Percentiles rank a stretch among this genome's conserved stretches.
Conservation (phyloP, 78 protist species). For the Diacronema lutheri region DNA sequence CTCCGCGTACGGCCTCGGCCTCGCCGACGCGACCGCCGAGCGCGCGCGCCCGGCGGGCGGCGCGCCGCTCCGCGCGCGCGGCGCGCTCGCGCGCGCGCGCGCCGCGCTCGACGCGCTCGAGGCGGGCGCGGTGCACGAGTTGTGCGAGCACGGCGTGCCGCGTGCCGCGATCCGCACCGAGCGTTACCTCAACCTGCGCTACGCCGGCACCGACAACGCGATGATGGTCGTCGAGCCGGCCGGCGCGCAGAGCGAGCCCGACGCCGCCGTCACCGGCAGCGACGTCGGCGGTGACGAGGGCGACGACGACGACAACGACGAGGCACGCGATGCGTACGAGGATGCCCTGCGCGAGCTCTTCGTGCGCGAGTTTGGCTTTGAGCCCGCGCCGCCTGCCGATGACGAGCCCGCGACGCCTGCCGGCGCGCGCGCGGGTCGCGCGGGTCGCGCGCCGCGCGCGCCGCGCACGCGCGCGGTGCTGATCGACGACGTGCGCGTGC, state of each 20-base stretch:
- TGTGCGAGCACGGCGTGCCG: constrained; percentile 31
- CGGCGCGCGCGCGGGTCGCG: constrained; percentile 57
- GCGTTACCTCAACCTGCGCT: constrained; percentile 66
- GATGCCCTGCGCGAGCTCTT: too few relatives aligned
- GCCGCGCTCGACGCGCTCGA: background rate
- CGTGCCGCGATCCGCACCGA: background rate
- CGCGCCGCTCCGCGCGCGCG: background rate
- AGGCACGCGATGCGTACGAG: too few relatives aligned
- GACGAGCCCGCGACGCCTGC: too few relatives aligned
- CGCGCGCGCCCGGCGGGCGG: constrained; percentile 25
- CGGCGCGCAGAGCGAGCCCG: too few relatives aligned
- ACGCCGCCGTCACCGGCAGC: too few relatives aligned
- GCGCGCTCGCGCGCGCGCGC: background rate
- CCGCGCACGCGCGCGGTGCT: constrained; percentile 42
- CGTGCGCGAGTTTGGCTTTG: constrained; percentile 67
- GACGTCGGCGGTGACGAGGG: too few relatives aligned
- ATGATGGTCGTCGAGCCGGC: constrained; percentile 68
- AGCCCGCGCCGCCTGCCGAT: too few relatives aligned
- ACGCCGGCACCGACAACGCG: constrained; percentile 75
- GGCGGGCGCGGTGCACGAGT: background rate
- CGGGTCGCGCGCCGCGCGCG: too few relatives aligned
- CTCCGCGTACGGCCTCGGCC: constrained; percentile 82
- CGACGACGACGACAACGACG: constrained; percentile 36
- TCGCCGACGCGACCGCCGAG: constrained; percentile 73
- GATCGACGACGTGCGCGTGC: constrained; percentile 87